phyloP scores from a whole-genome alignment of 2,329 filamentous ascomycete genomes.

The Neophaeococcomyces mojaviensis region DNA sequence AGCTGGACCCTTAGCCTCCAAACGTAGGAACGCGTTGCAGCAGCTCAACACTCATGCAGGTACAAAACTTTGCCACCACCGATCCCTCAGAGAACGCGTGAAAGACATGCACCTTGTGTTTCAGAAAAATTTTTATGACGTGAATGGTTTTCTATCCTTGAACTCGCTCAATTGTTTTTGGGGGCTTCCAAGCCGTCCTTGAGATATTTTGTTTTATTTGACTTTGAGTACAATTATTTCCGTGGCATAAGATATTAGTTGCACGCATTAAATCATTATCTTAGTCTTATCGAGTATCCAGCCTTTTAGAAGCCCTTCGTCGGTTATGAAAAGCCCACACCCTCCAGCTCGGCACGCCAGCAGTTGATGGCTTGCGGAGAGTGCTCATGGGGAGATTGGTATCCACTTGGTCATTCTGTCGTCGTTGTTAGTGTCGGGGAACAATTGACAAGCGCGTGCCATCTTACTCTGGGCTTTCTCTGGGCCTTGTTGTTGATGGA shows the following conservation, averaged over 20 bases:
- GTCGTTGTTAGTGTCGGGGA: conserved; percentile 17
- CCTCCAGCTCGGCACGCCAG: not conserved
- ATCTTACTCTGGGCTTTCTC: not conserved
- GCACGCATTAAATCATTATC: too few species aligned
- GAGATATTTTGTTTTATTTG: too few species aligned
- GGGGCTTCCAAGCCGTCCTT: too few species aligned
- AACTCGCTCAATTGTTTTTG: too few species aligned
- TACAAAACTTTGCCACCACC: conserved; percentile 11
- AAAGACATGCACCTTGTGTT: conserved; percentile 19
- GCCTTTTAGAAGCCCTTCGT: too few species aligned
- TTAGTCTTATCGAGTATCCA: too few species aligned
- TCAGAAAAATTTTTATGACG: conserved; percentile 12
- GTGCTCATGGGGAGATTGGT: conserved; percentile 23
- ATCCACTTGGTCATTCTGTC: conserved; percentile 15
- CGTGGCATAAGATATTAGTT: not conserved
- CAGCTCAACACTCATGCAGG: conserved; percentile 14
- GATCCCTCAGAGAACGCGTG: conserved; percentile 2
- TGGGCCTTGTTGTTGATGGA: not conserved
- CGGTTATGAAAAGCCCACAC: not conserved
- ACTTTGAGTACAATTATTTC: too few species aligned
- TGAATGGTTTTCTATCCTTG: not conserved
- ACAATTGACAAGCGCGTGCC: conserved; percentile 3
- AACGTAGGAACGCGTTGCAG: conserved; percentile 6
- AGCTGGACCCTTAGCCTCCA: not conserved
- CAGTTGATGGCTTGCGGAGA: conserved; percentile 8